Evolutionary conservation across 768 basidiomycete species (phyloP).

Genomic region (Gyrodon lividus): DNA sequence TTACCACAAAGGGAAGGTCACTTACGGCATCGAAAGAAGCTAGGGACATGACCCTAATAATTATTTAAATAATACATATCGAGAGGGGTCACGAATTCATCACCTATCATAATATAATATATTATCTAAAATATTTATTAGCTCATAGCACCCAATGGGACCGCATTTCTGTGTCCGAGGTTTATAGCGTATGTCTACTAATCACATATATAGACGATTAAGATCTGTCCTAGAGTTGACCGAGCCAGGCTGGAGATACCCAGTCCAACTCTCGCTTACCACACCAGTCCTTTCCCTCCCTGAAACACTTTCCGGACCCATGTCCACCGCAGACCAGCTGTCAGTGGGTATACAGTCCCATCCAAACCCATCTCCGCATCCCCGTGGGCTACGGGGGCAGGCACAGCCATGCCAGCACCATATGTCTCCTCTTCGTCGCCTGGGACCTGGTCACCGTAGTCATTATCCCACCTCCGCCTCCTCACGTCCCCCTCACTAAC

Average conservation of each 20-base stretch:
- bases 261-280: neutral
- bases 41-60: neutral
- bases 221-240: neutral
- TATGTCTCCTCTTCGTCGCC: neutral
- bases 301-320: slow-evolving; percentile 24
- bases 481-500: slow-evolving; percentile 49
- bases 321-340: slow-evolving; percentile 25
- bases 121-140: too few relatives aligned
- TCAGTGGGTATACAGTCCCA: too few relatives aligned
- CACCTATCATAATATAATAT: too few relatives aligned
- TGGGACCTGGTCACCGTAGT: neutral
- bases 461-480: slow-evolving; percentile 2
- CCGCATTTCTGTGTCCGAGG: too few relatives aligned
- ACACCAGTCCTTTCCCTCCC: neutral
- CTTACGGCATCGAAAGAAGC: neutral
- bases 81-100: too few relatives aligned
- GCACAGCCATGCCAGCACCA: too few relatives aligned
- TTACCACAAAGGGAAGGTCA: neutral
- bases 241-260: too few relatives aligned
- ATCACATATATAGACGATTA: too few relatives aligned
- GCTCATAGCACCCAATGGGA: too few relatives aligned
- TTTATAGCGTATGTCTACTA: too few relatives aligned
- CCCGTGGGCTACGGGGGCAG: too few relatives aligned
- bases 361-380: neutral
- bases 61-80: too few relatives aligned